Evolutionary conservation across 2,329 filamentous ascomycete species (phyloP).

Genomic region (Ophiocordyceps camponoti-rufipedis): DNA sequence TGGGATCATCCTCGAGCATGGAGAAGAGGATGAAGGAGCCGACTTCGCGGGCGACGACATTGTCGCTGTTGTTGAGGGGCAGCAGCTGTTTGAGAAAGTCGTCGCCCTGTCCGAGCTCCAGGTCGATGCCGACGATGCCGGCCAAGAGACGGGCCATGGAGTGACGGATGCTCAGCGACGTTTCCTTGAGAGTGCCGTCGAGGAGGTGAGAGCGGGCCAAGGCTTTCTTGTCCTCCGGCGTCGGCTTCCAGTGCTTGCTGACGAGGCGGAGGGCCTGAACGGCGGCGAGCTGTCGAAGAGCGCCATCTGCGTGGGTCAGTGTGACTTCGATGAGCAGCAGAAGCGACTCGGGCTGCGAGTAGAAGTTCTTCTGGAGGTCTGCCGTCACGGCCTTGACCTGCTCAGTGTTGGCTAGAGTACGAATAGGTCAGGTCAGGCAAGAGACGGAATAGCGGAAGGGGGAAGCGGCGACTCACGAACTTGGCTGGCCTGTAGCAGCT

Average conservation of each 20-base stretch:
- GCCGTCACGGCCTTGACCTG: constrained; percentile 80
- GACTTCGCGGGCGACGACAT: constrained; percentile 69
- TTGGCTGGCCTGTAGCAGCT: constrained; percentile 74
- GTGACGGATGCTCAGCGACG: constrained; percentile 60
- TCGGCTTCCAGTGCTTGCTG: constrained; percentile 65
- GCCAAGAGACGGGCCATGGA: constrained; percentile 78
- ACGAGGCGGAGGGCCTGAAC: constrained; percentile 78
- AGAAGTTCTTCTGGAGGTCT: constrained; percentile 85
- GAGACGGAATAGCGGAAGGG: neutral
- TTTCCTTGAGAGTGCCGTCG: constrained; percentile 66
- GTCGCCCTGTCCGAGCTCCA: constrained; percentile 55
- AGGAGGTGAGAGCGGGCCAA: constrained; percentile 69
- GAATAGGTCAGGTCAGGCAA: neutral
- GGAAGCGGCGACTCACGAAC: constrained; percentile 44
- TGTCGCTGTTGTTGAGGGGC: constrained; percentile 57
- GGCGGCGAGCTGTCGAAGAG: constrained; percentile 74
- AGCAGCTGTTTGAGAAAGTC: constrained; percentile 66
- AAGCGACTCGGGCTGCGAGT: constrained; percentile 68
- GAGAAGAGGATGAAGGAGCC: constrained; percentile 88
- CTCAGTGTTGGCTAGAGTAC: constrained; percentile 57
- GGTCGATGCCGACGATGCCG: constrained; percentile 68
- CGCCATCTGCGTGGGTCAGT: constrained; percentile 53
- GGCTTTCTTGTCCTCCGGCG: constrained; percentile 58
- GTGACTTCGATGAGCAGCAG: constrained; percentile 77
- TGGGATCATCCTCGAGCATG: constrained; percentile 72